Evolutionary conservation across 148 eudicot species (phyloP), one percentile per base, ranked within the genome.

Genomic region (Cornus controversa): DNA sequence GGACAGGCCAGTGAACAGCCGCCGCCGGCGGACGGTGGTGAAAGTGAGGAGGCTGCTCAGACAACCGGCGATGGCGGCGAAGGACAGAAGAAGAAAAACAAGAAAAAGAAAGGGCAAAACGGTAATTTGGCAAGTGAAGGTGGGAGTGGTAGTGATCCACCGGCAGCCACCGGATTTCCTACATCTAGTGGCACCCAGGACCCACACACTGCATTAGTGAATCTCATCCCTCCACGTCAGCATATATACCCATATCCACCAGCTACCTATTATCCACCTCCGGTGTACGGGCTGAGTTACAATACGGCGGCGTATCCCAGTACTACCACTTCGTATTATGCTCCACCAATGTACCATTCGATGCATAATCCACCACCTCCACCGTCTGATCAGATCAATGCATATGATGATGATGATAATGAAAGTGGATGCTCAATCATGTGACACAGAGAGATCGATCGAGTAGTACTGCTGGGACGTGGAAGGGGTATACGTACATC

Each of bases 241-340:
- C 82, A 80, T 23, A 42, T 72, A 47, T 76, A 83, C 62, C 64
- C 71, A 6, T 67, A 50, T 74, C 78, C 73, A 27, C 66, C 84
- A 15, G 50, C 67, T 10, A 14, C 54, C 36, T 81, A 76, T 66
- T 82, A 85, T 11, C 29, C 72, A 72, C 84, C 85, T 50, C 84
- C 86, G 18, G 69, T 74, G 27, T 85, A 78, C 69, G 90, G 86
- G 74, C 10, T 85, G 84, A 85, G 88, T 62, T 87, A 87, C 80
- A 80, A 77, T 77, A 70, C 80, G 0, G 60, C 80, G 18, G 66
- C 80, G 18, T 74, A 77, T 67, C 85, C 88, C 10, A 87, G 67
- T 74, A 36, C 36, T n/a, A 75, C 69, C 66, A 31, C 80, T 69
- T 75, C 84, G 16, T 76, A 75, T 69, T 87, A 84, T 72, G 75